These are phyloP conservation scores for Zygosaccharomyces rouxii DNA, from an alignment of 805 yeast species.

Conservation along the genomic window DNA sequence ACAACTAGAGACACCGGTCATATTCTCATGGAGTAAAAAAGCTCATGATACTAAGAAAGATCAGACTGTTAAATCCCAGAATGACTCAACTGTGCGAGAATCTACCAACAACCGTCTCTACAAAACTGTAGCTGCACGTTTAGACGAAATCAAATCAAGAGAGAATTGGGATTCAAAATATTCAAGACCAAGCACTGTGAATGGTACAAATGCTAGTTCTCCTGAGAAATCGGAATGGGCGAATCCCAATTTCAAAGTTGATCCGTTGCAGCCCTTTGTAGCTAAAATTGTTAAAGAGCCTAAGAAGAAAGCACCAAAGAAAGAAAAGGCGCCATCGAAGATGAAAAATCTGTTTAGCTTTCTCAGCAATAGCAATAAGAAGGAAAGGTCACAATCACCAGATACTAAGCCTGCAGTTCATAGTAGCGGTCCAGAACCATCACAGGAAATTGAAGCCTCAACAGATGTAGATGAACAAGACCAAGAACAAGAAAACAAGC, in stretches of 20 bases:
- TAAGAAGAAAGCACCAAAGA: conserved; percentile 14
- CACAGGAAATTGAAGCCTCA: neutral
- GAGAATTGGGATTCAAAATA: conserved; percentile 3
- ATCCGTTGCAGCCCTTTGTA: conserved; percentile 30
- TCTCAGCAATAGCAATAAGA: conserved; percentile 17
- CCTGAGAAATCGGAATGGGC: conserved; percentile 11
- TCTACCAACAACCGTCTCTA: conserved; percentile 19
- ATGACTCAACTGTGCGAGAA: conserved; percentile 1
- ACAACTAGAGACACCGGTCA: conserved; percentile 25
- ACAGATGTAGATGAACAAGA: neutral
- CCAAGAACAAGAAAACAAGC: neutral
- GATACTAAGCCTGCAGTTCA: neutral
- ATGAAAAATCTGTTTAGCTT: conserved; percentile 27
- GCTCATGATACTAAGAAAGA: conserved; percentile 1
- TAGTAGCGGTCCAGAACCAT: neutral
- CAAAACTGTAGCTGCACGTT: conserved; percentile 10
- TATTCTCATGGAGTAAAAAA: conserved; percentile 32
- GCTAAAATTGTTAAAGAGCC: conserved; percentile 25
- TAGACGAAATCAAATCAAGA: conserved; percentile 7
- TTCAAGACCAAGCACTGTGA: neutral
- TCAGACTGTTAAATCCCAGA: neutral
- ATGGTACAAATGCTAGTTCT: neutral
- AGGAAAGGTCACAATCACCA: conserved; percentile 7
- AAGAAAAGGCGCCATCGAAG: conserved; percentile 17
- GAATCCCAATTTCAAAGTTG: conserved; percentile 25